Evolutionary conservation across 305 asterid species (phyloP).

Genomic region (Ilex paraguariensis): DNA sequence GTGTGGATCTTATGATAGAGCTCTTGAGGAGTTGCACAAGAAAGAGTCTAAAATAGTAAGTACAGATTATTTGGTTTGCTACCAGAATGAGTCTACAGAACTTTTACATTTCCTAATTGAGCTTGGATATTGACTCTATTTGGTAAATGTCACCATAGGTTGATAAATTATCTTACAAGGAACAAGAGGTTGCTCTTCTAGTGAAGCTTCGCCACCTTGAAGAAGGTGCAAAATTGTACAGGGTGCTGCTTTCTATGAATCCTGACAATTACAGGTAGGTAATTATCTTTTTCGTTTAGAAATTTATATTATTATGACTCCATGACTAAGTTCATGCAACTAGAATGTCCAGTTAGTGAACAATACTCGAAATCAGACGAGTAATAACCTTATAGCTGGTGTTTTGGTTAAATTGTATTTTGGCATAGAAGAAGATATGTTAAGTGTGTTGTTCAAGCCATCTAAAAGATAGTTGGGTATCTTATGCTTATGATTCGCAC

Average conservation of each 20-base stretch:
- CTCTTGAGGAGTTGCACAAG: constrained; percentile 86
- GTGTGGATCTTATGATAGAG: constrained; percentile 78
- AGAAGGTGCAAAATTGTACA: constrained; percentile 73
- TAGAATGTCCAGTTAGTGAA: too few relatives aligned
- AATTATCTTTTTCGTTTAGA: neutral
- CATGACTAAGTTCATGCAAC: too few relatives aligned
- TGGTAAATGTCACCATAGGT: constrained; percentile 37
- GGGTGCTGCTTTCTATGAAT: constrained; percentile 70
- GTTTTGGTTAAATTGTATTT: too few relatives aligned
- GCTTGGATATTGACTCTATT: constrained; percentile 5
- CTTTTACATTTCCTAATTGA: neutral
- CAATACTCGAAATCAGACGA: too few relatives aligned
- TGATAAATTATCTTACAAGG: constrained; percentile 78
- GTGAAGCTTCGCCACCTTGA: constrained; percentile 70
- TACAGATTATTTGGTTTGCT: constrained; percentile 9
- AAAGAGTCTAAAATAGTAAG: constrained; percentile 85
- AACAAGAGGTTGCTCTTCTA: constrained; percentile 79
- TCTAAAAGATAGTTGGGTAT: too few relatives aligned
- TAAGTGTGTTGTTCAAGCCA: too few relatives aligned
- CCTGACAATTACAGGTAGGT: constrained; percentile 86
- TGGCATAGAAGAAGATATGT: too few relatives aligned
- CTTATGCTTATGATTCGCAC: too few relatives aligned
- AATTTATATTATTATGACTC: too few relatives aligned
- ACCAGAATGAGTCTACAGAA: neutral
- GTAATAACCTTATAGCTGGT: too few relatives aligned